Conservation (phyloP, 139 green algal species). For the Tetratostichococcus sp. region DNA sequence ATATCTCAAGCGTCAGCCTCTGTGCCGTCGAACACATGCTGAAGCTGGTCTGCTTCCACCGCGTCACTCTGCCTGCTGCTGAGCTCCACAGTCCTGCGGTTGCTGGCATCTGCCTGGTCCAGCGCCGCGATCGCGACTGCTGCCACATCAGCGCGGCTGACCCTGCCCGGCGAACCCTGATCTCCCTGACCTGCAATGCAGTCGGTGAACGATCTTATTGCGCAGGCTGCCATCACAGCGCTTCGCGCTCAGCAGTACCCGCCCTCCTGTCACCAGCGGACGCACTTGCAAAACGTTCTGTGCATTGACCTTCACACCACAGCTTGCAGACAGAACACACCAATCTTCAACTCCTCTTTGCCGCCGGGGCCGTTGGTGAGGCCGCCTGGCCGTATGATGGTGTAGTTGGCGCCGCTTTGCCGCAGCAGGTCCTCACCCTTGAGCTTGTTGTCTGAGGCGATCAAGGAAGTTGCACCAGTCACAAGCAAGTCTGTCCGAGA, state of each 20-base stretch:
- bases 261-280: too few species aligned
- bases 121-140: constrained; percentile 54
- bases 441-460: constrained; percentile 70
- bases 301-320: too few species aligned
- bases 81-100: constrained; percentile 22
- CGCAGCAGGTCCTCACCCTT: constrained; percentile 57
- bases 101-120: constrained; percentile 16
- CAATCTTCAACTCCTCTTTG: constrained; percentile 17
- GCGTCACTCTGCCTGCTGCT: background rate
- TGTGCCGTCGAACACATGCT: background rate
- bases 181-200: constrained; percentile 42
- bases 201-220: too few species aligned
- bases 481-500: too few species aligned
- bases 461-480: too few species aligned
- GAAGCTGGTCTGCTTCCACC: background rate
- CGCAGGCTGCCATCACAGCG: too few species aligned
- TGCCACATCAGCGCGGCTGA: constrained; percentile 59
- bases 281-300: too few species aligned
- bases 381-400: constrained; percentile 49
- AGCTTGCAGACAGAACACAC: background rate
- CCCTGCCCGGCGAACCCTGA: constrained; percentile 7
- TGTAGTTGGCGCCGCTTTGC: constrained; percentile 47
- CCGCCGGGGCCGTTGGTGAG: constrained; percentile 34
- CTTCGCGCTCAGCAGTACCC: too few species aligned
- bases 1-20: background rate